Percentiles rank a stretch among this genome's conserved stretches.
Conservation (phyloP, 1,284 basidiomycete species). For the Leucoagaricus sp. region DNA sequence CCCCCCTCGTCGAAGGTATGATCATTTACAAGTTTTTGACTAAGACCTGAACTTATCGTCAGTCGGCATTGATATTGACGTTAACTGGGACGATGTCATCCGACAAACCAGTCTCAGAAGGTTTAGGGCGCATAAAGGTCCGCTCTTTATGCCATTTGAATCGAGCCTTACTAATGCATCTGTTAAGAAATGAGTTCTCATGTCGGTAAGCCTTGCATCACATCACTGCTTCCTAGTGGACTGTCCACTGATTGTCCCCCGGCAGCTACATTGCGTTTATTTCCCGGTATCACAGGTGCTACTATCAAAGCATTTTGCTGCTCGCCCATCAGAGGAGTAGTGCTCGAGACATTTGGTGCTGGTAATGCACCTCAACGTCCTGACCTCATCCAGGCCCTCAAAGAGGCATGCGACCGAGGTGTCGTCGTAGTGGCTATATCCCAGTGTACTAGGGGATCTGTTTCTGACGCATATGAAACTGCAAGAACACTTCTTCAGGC, state of each 20-base stretch:
- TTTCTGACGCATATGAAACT: constrained; percentile 81
- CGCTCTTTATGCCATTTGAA: neutral
- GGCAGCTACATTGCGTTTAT: constrained; percentile 76
- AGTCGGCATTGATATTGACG: constrained; percentile 89
- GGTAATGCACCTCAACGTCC: constrained; percentile 80
- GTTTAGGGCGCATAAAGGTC: constrained; percentile 82
- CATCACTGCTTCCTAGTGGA: neutral
- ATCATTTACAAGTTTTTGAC: neutral
- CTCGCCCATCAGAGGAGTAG: constrained; percentile 74
- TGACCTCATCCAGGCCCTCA: constrained; percentile 70
- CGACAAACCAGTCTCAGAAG: constrained; percentile 74
- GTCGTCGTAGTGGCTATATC: constrained; percentile 90
- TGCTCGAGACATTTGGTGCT: constrained; percentile 89
- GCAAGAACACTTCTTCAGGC: constrained; percentile 71
- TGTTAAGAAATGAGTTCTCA: constrained; percentile 70
- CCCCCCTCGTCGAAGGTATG: constrained; percentile 81
- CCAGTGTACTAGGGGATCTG: constrained; percentile 84
- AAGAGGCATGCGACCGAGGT: constrained; percentile 80
- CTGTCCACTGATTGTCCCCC: neutral
- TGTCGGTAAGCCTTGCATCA: constrained; percentile 52
- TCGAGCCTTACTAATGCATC: constrained; percentile 14
- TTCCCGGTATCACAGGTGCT: constrained; percentile 81
- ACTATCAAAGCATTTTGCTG: constrained; percentile 75
- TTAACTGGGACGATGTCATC: constrained; percentile 85
- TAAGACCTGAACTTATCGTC: neutral